Conservation (phyloP, 176 grass and related monocot species). For the Elymus sibiricus region DNA sequence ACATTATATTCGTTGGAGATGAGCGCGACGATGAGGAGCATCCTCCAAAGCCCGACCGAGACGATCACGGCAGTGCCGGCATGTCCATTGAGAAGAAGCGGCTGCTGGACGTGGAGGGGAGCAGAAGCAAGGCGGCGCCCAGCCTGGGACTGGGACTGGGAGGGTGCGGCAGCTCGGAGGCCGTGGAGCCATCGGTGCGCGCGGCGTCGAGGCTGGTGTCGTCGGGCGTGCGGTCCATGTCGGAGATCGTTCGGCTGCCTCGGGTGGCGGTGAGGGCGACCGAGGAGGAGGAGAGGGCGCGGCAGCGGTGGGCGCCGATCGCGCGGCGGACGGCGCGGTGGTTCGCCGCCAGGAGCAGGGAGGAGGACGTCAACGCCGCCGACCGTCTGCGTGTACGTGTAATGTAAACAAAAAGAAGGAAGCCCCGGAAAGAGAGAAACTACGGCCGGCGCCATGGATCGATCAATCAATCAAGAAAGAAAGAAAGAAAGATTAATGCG, state of each 20-base stretch:
- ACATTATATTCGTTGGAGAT: neutral
- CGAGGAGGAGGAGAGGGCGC: slow-evolving; percentile 41
- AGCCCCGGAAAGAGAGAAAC: too few relatives aligned
- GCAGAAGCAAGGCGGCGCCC: neutral
- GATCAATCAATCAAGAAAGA: too few relatives aligned
- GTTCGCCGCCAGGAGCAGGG: slow-evolving; percentile 32
- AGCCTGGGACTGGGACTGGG: neutral
- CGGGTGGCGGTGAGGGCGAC: slow-evolving; percentile 26
- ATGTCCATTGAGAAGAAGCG: slow-evolving; percentile 50
- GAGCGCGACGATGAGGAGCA: neutral
- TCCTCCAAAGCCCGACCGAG: neutral
- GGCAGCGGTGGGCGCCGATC: slow-evolving; percentile 69
- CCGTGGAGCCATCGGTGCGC: too few relatives aligned
- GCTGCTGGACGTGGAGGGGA: slow-evolving; percentile 13
- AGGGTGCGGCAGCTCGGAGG: neutral
- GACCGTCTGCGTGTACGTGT: neutral
- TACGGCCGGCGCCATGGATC: too few relatives aligned
- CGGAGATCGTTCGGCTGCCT: slow-evolving; percentile 78
- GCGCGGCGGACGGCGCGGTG: slow-evolving; percentile 71
- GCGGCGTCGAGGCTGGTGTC: slow-evolving; percentile 28
- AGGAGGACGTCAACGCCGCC: neutral
- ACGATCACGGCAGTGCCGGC: neutral
- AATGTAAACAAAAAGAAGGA: neutral
- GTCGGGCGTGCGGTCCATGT: slow-evolving; percentile 67
- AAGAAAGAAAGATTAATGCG: too few relatives aligned